Base-by-base conservation (phyloP, 495 filamentous ascomycete species). In the Hyphodiscus hymeniophilus region DNA sequence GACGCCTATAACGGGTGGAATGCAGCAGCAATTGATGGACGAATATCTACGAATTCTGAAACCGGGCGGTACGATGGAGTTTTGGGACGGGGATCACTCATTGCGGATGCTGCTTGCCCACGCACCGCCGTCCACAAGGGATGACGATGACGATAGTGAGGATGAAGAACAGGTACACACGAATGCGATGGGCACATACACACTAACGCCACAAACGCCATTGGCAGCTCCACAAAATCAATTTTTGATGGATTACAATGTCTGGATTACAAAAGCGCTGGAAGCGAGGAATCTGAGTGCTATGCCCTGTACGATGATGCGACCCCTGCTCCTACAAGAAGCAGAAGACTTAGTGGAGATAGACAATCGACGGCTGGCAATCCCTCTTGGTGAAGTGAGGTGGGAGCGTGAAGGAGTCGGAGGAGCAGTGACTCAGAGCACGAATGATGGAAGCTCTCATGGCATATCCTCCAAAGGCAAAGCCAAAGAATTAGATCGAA, bases 61-160 rank as follows among this genome's bases (percentile, higher is more conserved):
- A 54, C 81, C 81, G 0, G 89, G 87, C 6, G 91, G 91, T 1
- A 76, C 80, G 12, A 59, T 95, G 42, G 91, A 96, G 64, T 77
- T 94, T 18, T 92, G 88, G 86, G 87, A 94, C 52, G 81, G 80
- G 0, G 87, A 91, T 65, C 80, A 85, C 57, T 73, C 80, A 8
- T 74, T 94, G 54, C 81, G 85, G 48, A 87, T 82, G 58, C 64
- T 94, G 35, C 73, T 84, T 21, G 82, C 83, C 15, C 84, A 92
- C 63, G 83, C 84, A 39, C 77, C 82, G 1, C 78, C 38, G 64
- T 69, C 43, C 66, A 59, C 58, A 4, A 56, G 60, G 15, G 60
- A 58, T 11, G 61, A 55, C 47, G 56, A 28, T 15, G 51, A 51
- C 8, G 47, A 54, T 13, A 56, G 55, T 26, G 64, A 63, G 11